A percentile compares a stretch with the other conserved stretches of the same genome.
Evolutionary conservation across 2,329 filamentous ascomycete genomes (phyloP).

Genomic region (Xylariales sp.): DNA sequence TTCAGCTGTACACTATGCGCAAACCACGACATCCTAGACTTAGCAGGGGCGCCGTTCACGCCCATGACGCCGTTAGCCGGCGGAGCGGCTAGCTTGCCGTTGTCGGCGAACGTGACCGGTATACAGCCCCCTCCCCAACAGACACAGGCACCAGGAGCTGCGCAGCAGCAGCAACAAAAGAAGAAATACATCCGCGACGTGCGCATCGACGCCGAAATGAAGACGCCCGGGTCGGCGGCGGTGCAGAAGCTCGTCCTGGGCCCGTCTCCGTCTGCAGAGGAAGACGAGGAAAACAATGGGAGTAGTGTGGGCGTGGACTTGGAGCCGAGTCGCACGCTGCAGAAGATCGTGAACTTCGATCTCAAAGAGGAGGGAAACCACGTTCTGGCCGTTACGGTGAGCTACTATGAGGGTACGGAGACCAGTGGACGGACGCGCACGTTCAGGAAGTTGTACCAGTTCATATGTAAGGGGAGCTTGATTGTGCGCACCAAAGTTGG

Average conservation of each 20-base stretch:
- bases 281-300: constrained; percentile 16
- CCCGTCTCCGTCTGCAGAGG: constrained; percentile 13
- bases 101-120: too few relatives aligned
- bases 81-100: not conserved
- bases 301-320: constrained; percentile 44
- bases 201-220: constrained; percentile 87
- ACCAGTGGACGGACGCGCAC: constrained; percentile 69
- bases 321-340: constrained; percentile 62
- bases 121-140: constrained; percentile 11
- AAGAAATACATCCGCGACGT: constrained; percentile 65
- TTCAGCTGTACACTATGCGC: constrained; percentile 93
- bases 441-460: constrained; percentile 94
- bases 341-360: constrained; percentile 79
- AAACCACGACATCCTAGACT: constrained; percentile 68
- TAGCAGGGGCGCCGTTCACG: constrained; percentile 14
- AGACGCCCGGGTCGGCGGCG: constrained; percentile 64
- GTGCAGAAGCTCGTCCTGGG: constrained; percentile 65
- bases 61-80: constrained; percentile 7
- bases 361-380: constrained; percentile 93
- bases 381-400: constrained; percentile 87
- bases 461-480: constrained; percentile 84
- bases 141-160: not conserved
- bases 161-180: constrained; percentile 10
- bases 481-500: constrained; percentile 89
- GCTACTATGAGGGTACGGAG: constrained; percentile 83